phyloP scores from a whole-genome alignment of 2,329 filamentous ascomycete species.

The Monosporascus ibericus region DNA sequence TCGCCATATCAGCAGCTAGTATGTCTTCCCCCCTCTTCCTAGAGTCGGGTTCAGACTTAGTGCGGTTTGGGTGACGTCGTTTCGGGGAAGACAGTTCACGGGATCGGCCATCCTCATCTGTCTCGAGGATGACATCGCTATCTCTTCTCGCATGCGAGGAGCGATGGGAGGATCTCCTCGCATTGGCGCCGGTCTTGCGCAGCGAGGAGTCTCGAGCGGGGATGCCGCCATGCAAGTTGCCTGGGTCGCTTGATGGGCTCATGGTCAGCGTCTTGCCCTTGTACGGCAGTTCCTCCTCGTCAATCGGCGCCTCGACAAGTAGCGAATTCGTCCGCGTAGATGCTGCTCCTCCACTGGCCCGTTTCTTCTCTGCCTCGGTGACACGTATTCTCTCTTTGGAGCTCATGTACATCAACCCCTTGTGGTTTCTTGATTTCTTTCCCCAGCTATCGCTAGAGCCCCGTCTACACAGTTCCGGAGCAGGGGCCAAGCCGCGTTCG shows the following conservation, averaged over 20 bases:
- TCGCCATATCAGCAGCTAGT: slow-evolving; percentile 23
- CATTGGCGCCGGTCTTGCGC: slow-evolving; percentile 46
- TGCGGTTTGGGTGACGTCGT: slow-evolving; percentile 18
- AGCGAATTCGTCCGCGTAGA: slow-evolving; percentile 39
- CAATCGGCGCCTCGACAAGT: slow-evolving; percentile 47
- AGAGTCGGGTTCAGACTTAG: slow-evolving; percentile 14
- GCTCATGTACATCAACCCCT: slow-evolving; percentile 66
- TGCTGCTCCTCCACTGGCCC: slow-evolving; percentile 36
- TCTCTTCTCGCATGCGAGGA: slow-evolving; percentile 45
- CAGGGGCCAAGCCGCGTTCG: slow-evolving; percentile 46
- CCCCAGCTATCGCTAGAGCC: slow-evolving; percentile 58
- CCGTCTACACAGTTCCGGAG: slow-evolving; percentile 44
- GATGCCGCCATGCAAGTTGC: slow-evolving; percentile 35
- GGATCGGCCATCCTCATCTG: slow-evolving; percentile 26
- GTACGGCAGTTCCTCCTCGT: slow-evolving; percentile 39
- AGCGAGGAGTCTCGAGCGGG: slow-evolving; percentile 64
- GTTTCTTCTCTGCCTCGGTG: slow-evolving; percentile 56
- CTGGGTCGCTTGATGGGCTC: slow-evolving; percentile 16
- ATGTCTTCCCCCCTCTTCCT: slow-evolving; percentile 21
- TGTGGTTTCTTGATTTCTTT: slow-evolving; percentile 47
- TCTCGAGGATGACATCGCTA: slow-evolving; percentile 40
- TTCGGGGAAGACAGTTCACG: slow-evolving; percentile 12
- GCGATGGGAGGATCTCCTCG: slow-evolving; percentile 47
- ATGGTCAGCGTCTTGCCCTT: slow-evolving; percentile 10
- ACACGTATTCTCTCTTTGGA: slow-evolving; percentile 62